A percentile compares a stretch with the other conserved stretches of the same genome.
Conservation (phyloP, 257 asterid species). For the Ligustrum vulgare region DNA sequence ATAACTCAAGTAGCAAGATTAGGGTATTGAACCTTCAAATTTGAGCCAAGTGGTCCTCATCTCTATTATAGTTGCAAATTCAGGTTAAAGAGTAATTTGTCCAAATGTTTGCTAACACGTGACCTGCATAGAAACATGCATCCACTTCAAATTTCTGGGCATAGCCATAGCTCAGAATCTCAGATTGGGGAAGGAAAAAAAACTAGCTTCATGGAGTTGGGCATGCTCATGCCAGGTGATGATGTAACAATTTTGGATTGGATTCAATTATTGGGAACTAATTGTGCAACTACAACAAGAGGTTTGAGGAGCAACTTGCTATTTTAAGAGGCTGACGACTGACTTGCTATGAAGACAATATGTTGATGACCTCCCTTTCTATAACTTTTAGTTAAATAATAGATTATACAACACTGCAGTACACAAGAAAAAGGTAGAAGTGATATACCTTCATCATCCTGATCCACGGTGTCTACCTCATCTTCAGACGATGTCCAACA, state of each 20-base stretch:
- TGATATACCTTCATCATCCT: slow-evolving; percentile 68
- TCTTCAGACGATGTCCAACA: slow-evolving; percentile 94
- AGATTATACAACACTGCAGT: not conserved
- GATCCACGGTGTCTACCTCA: slow-evolving; percentile 71
- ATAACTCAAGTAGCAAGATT: not conserved
- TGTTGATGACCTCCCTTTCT: not conserved
- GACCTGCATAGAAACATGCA: not conserved
- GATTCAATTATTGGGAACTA: not conserved
- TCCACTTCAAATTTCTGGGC: not conserved
- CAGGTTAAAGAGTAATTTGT: not conserved
- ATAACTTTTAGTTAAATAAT: not conserved
- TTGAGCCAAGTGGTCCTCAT: not conserved
- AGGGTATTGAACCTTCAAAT: not conserved
- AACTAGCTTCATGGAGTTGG: not conserved
- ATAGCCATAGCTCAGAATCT: too few species aligned
- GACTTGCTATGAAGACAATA: not conserved
- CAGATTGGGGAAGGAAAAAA: not conserved
- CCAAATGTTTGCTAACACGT: not conserved
- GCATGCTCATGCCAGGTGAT: not conserved
- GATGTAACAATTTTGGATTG: not conserved
- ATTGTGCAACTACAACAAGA: not conserved
- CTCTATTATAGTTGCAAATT: not conserved
- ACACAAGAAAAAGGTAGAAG: not conserved
- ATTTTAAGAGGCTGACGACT: not conserved
- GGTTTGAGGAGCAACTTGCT: not conserved